Evolutionary conservation across 371 early-diverging fungal genomes (phyloP), one percentile per base, ranked within the genome.

Genomic region (Actinomortierella wolfii): DNA sequence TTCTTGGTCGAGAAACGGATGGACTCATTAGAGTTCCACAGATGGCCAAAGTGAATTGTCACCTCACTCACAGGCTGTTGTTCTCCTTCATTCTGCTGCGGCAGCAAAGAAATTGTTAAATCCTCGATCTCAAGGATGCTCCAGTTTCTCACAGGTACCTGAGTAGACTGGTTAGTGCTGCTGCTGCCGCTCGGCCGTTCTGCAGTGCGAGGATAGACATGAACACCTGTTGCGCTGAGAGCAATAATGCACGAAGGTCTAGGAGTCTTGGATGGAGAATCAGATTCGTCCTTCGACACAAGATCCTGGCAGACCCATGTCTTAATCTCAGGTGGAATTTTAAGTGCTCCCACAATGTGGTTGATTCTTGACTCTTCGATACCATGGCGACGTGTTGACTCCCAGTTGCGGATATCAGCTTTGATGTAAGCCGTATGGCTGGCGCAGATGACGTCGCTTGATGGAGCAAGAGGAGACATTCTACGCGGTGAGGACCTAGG

Each of bases 121-220:
- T 57, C 11, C 21, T 71, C 73, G 2, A 71, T 59, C 50, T 71
- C 73, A n/a, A 71, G 21, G 23, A 71, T 25, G 28, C 62, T 66
- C 73, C 73, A 71, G 29, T 71, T 65, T 41, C 61, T 66, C 58
- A 71, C 34, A 15, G 2, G 56, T 0, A 1, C 39, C 14, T 9
- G 51, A 61, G 9, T 52, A 49, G n/a, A 23, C 1, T 1, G 28
- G 18, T 2, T 48, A 28, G 9, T 46, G 59, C 20, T 34, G 61
- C 44, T 43, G 23, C 25, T 61, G 49, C 65, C 59, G 45, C 65
- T 61, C 21, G 65, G 51, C 29, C 73, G 62, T 14, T 61, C 61
- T 1, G 51, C 61, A 2, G 73, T 61, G 43, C 65, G 21, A 3
- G 73, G 66, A 57, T 65, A 39, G 45, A 71, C 56, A 58, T 71